These are phyloP conservation scores for Solanum boliviense DNA, from an alignment of 257 asterid species.

Conservation along the genomic window DNA sequence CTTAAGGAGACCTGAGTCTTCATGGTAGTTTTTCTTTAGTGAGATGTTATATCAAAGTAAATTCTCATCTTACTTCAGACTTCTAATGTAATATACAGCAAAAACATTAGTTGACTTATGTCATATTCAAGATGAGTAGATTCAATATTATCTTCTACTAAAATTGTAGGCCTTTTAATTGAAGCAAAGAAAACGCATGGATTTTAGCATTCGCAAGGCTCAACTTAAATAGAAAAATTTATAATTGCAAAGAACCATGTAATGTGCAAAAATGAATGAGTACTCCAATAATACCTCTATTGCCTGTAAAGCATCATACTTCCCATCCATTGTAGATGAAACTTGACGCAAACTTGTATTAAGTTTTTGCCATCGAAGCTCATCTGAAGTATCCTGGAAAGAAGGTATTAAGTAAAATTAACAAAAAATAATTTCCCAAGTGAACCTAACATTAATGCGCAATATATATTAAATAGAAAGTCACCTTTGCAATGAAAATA, in stretches of 20 bases:
- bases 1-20: not conserved
- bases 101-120: not conserved
- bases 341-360: conserved; percentile 72
- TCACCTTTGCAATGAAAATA: conserved; percentile 88
- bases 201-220: not conserved
- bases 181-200: not conserved
- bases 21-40: not conserved
- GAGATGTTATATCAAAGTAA: not conserved
- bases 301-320: conserved; percentile 51
- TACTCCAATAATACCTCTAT: conserved; percentile 43
- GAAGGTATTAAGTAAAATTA: not conserved
- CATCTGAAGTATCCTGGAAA: conserved; percentile 81
- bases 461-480: not conserved
- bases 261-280: not conserved
- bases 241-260: not conserved
- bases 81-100: not conserved
- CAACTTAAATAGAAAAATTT: not conserved
- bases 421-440: not conserved
- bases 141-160: not conserved
- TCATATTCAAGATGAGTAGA: not conserved
- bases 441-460: not conserved
- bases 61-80: not conserved
- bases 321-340: conserved; percentile 80
- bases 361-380: conserved; percentile 68
- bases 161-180: not conserved